Base-by-base conservation (phyloP, 768 basidiomycete species). In the Kwoniella sp. region DNA sequence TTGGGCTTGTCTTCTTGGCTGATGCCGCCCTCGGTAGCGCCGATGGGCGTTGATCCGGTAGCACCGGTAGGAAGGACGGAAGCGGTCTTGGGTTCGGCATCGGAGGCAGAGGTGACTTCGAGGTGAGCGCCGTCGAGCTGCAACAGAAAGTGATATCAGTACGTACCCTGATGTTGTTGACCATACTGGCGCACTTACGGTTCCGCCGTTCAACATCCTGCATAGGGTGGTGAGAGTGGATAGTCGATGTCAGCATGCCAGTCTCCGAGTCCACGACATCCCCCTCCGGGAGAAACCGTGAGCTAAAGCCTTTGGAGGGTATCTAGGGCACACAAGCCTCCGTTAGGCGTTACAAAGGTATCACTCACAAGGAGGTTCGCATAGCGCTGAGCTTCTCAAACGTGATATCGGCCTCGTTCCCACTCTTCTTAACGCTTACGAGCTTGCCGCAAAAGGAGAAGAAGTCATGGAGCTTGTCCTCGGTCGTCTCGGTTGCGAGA, bases 1-100 rank as follows among this genome's bases (percentile, higher is more conserved):
- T 71, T 76, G 23, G 95, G 95, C 83, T 99, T 99, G 81, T 95
- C 93, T 41, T 88, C 85, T 82, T 96, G 93, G 17, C 90, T 87
- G 73, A 90, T 84, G 37, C 66, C 65, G 57, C 65, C 59, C 4
- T 63, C 62, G 31, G 64, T 62, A 15, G 78, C 73, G 17, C 76
- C 76, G 51, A 78, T 77, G 17, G 79, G 74, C 4, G 79, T 76
- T 20, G 76, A 60, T 38, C 73, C 76, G 57, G 74, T 71, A 28
- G 74, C 68, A 8, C 69, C 74, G 41, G 74, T 68, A 47, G 79
- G 79, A 20, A 80, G 70, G 51, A 75, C 67, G 15, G 74, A 75
- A n/a, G 79, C 52, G 31, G 72, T 69, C 31, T 75, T 73, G 25
- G 73, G 61, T 25, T 73, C 71, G 29, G 64, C 63, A n/a, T 84